A percentile compares a stretch with the other conserved stretches of the same genome.
phyloP scores from a whole-genome alignment of 352 stramenopile genomes.

The Globisporangium nagaii region DNA sequence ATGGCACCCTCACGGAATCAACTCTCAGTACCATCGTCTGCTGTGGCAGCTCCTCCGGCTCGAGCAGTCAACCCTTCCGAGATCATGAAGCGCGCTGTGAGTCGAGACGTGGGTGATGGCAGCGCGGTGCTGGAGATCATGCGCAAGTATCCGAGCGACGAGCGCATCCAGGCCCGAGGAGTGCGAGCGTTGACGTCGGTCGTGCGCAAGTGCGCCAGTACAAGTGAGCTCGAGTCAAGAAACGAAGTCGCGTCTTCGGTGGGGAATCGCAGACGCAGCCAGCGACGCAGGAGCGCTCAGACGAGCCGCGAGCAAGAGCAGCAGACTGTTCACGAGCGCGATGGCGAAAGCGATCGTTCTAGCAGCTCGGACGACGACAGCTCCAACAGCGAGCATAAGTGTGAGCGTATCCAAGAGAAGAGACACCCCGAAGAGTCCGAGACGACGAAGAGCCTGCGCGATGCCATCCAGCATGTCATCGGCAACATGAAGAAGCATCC shows the following conservation, averaged over 20 bases:
- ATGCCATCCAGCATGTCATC: slow-evolving; percentile 31
- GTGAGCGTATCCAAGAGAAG: not conserved
- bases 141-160: slow-evolving; percentile 35
- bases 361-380: not conserved
- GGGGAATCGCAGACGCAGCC: not conserved
- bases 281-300: not conserved
- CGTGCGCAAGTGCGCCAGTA: slow-evolving; percentile 19
- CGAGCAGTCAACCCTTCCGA: slow-evolving; percentile 25
- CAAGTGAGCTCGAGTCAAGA: not conserved
- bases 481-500: slow-evolving; percentile 37
- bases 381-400: not conserved
- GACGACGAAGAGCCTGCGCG: slow-evolving; percentile 5
- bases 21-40: not conserved
- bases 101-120: slow-evolving; percentile 37
- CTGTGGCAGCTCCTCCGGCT: not conserved
- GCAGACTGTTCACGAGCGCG: not conserved
- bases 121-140: slow-evolving; percentile 38
- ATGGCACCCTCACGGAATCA: not conserved
- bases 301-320: not conserved
- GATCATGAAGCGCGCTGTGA: slow-evolving; percentile 47
- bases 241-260: not conserved
- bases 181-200: slow-evolving; percentile 41
- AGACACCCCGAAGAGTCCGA: not conserved
- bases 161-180: slow-evolving; percentile 38
- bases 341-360: not conserved